Percentiles rank a stretch among this genome's conserved stretches.
Evolutionary conservation across 228 moss, liverwort and hornwort species (phyloP).

Genomic region (Sphagnum magellanicum): DNA sequence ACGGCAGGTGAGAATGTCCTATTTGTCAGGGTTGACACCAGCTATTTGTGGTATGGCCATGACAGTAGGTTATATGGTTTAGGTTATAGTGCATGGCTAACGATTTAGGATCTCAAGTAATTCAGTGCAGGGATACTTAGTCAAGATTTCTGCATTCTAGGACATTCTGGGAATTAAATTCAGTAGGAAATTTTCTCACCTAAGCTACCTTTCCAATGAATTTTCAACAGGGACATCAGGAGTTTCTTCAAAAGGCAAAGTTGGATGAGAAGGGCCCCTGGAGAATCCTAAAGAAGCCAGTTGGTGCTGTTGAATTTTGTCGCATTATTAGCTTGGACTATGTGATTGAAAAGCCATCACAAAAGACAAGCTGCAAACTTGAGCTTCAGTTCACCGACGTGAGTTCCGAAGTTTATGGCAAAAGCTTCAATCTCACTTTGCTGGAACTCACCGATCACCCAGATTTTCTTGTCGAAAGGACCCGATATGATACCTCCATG

Average conservation of each 20-base stretch:
- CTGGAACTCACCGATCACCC: slow-evolving; percentile 81
- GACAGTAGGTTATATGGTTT: too few relatives aligned
- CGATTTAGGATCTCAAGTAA: too few relatives aligned
- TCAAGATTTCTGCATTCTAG: too few relatives aligned
- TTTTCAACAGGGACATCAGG: slow-evolving; percentile 71
- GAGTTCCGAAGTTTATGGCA: slow-evolving; percentile 42
- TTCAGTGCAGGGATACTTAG: too few relatives aligned
- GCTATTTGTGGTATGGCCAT: too few relatives aligned
- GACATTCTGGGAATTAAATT: too few relatives aligned
- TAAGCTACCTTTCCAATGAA: too few relatives aligned
- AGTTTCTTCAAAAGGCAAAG: slow-evolving; percentile 45
- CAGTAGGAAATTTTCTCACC: too few relatives aligned
- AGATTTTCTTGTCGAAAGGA: slow-evolving; percentile 88
- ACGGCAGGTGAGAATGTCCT: slow-evolving; percentile 56
- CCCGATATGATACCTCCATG: slow-evolving; percentile 75
- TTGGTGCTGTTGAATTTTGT: slow-evolving; percentile 84
- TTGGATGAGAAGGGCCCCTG: slow-evolving; percentile 74
- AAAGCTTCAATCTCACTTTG: slow-evolving; percentile 60
- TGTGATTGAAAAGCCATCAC: slow-evolving; percentile 39
- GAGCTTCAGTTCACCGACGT: slow-evolving; percentile 63
- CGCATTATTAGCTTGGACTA: slow-evolving; percentile 64
- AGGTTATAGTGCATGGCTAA: too few relatives aligned
- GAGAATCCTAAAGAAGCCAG: slow-evolving; percentile 22
- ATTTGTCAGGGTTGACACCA: too few relatives aligned
- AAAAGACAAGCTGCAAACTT: slow-evolving; percentile 70